A percentile compares a stretch with the other conserved stretches of the same genome.
These are phyloP conservation scores for Coccomyxa sp. DNA, from an alignment of 139 green algal species.

Conservation along the genomic window DNA sequence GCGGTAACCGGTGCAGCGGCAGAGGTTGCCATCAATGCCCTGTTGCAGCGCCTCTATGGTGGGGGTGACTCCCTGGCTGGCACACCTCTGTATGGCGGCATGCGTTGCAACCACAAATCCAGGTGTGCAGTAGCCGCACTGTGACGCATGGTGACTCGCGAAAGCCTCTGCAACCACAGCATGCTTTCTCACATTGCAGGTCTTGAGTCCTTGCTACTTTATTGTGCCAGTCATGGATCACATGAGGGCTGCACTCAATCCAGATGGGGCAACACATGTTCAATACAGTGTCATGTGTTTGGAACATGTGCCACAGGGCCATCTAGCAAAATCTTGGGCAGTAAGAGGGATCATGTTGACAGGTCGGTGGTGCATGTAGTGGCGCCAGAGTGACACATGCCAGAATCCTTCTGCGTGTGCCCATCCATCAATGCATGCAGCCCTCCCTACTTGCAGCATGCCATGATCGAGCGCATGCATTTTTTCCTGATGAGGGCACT, in stretches of 20 bases:
- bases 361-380: neutral
- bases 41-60: conserved; percentile 30
- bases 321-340: neutral
- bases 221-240: conserved; percentile 37
- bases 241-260: neutral
- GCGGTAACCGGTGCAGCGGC: conserved; percentile 72
- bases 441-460: neutral
- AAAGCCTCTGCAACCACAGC: neutral
- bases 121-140: conserved; percentile 81
- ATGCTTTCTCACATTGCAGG: conserved; percentile 14
- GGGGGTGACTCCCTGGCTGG: neutral
- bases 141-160: conserved; percentile 1
- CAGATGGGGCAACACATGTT: neutral
- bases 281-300: conserved; percentile 37
- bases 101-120: conserved; percentile 56
- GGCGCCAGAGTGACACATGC: neutral
- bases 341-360: neutral
- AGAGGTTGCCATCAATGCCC: conserved; percentile 76
- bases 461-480: neutral
- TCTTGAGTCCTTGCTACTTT: conserved; percentile 37
- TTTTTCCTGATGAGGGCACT: neutral
- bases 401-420: neutral
- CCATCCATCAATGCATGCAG: neutral
- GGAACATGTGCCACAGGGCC: conserved; percentile 46
- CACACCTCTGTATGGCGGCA: conserved; percentile 24